A percentile compares a stretch with the other conserved stretches of the same genome.
Evolutionary conservation across 1,284 basidiomycete genomes (phyloP).

Genomic region (Cutaneotrichosporon spelunceum): DNA sequence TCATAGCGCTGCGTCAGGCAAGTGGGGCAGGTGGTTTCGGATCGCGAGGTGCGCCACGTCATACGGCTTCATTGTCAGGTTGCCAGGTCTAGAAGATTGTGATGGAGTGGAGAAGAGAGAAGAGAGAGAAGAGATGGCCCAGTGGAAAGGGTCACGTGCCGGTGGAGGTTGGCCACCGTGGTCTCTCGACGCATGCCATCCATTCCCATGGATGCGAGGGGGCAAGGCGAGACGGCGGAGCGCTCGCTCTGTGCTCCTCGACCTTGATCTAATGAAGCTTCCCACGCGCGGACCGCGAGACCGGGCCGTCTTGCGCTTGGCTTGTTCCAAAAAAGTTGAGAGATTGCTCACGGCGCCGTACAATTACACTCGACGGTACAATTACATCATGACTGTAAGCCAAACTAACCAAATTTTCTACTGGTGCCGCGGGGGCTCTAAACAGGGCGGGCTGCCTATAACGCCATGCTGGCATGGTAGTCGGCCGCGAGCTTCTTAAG

Average conservation of each 20-base stretch:
- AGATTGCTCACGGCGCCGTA: background rate
- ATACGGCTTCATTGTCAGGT: too few relatives aligned
- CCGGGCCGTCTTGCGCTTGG: background rate
- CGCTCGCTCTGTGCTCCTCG: too few relatives aligned
- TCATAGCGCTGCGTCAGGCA: background rate
- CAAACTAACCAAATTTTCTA: background rate
- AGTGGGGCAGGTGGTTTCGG: background rate
- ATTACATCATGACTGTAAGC: background rate
- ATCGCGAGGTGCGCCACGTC: background rate
- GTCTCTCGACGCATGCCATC: too few relatives aligned
- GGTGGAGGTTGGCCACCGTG: too few relatives aligned
- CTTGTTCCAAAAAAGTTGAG: background rate
- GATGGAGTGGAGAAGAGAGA: too few relatives aligned
- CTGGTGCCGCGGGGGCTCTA: background rate
- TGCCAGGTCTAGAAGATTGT: too few relatives aligned
- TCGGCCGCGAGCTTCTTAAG: background rate
- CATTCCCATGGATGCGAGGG: too few relatives aligned
- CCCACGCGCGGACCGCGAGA: conserved; percentile 1
- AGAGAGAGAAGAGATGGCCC: too few relatives aligned
- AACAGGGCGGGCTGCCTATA: background rate
- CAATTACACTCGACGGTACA: background rate
- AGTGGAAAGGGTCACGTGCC: too few relatives aligned
- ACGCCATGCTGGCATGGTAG: background rate
- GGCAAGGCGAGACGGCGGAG: background rate
- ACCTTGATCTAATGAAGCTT: background rate